Evolutionary conservation across 305 asterid species (phyloP), one percentile per base, ranked within the genome.

Genomic region (Solanum chacoense): DNA sequence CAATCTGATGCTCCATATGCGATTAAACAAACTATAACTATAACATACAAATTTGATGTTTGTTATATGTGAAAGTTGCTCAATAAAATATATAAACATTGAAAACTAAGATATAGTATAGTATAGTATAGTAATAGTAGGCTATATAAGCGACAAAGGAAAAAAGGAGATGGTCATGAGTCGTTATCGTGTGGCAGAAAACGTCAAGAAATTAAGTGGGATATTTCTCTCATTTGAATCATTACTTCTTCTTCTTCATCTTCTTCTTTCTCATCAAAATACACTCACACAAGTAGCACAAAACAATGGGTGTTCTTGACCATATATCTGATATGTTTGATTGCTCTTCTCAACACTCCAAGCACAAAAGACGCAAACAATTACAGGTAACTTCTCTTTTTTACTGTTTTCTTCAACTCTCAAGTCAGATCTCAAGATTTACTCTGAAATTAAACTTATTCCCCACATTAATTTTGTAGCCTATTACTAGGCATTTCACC

Each of bases 301-400:
- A 24, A 14, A 55, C 87, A 75, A 94, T 96, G 98, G 98, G 98
- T 7, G 98, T 89, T 86, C 88, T 96, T 85, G 99, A 96, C 92
- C 98, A 95, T 91, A 93, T 96, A 55, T 95, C 98, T 1, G 86
- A 96, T 89, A 91, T 95, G 40, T 95, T 95, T 36, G 98, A 96
- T 90, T 95, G 98, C 93, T 94, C 98, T 0, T 85, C 93, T 83
- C 93, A 92, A 81, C 93, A 93, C 88, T 90, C 94, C 88, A 94
- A 91, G 94, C 93, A 83, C 94, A 95, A 95, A 93, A 94, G 87
- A 59, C 95, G 96, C 90, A 95, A 90, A 45, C 98, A 95, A 73
- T 94, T 95, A 28, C 98, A 96, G 98, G 99, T 91, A 65, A 5
- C 20, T 14, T 4, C 40, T 50, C 18, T 5, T 38, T 13, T 20